phyloP scores from a whole-genome alignment of 805 yeast species.

The Saturnispora serradocipensis region DNA sequence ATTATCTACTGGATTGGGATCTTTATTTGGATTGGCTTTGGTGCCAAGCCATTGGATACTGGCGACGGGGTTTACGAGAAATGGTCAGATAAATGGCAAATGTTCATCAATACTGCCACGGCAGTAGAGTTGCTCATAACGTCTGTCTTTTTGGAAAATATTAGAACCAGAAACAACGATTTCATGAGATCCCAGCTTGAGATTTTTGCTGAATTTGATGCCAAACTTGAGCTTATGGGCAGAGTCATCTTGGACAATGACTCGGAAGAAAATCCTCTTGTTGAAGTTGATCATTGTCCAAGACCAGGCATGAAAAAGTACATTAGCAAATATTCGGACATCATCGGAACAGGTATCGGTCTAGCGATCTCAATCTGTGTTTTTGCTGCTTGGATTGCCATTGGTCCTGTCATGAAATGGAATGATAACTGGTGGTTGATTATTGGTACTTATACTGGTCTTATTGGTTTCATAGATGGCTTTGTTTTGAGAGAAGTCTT shows the following conservation, averaged over 20 bases:
- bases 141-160: conserved; percentile 32
- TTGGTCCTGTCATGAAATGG: conserved; percentile 32
- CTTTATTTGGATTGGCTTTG: conserved; percentile 31
- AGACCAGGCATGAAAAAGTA: conserved; percentile 11
- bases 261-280: conserved; percentile 18
- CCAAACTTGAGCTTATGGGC: conserved; percentile 20
- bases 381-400: conserved; percentile 29
- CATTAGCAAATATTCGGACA: conserved; percentile 29
- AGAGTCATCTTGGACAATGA: conserved; percentile 1
- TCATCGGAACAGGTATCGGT: conserved; percentile 37
- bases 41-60: conserved; percentile 20
- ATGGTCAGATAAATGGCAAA: conserved; percentile 32
- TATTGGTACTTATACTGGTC: conserved; percentile 38
- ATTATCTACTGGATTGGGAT: conserved; percentile 31
- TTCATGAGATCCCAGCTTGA: conserved; percentile 19
- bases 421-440: conserved; percentile 36
- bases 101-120: conserved; percentile 34
- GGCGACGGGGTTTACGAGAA: conserved; percentile 12
- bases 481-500: conserved; percentile 33
- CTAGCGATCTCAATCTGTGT: conserved; percentile 27
- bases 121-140: conserved; percentile 30
- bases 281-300: conserved; percentile 23
- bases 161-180: conserved; percentile 30
- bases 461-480: conserved; percentile 36
- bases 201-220: conserved; percentile 21